phyloP scores from a whole-genome alignment of 768 basidiomycete species.

The Ephemerocybe angulata region DNA sequence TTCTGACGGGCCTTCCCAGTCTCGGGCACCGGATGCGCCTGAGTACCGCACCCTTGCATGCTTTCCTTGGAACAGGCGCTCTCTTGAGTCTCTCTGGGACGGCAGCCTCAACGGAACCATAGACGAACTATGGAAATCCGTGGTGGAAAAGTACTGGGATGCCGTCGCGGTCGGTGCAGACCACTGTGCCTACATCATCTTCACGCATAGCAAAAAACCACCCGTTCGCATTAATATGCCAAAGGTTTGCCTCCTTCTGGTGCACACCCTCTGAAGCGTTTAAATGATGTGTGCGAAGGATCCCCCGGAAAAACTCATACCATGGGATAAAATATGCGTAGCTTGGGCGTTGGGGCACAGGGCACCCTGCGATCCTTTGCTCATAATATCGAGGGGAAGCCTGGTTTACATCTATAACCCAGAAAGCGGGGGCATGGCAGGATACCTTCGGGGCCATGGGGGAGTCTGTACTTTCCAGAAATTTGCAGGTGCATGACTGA shows the following conservation, averaged over 20 bases:
- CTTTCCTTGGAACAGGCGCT: conserved; percentile 44
- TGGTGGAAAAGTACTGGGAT: conserved; percentile 48
- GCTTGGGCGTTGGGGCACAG: conserved; percentile 56
- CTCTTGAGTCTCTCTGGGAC: conserved; percentile 37
- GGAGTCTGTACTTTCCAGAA: conserved; percentile 45
- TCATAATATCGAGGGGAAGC: conserved; percentile 53
- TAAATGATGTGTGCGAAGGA: too few relatives aligned
- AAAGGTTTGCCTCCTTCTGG: conserved; percentile 17
- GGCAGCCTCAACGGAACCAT: conserved; percentile 30
- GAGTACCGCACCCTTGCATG: conserved; percentile 40
- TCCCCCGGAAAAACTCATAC: conserved; percentile 16
- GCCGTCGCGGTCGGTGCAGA: conserved; percentile 47
- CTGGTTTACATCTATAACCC: conserved; percentile 56
- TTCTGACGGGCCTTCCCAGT: conserved; percentile 17
- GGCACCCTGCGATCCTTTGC: conserved; percentile 50
- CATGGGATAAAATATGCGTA: conserved; percentile 36
- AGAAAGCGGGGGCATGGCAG: conserved; percentile 33
- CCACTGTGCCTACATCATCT: conserved; percentile 35
- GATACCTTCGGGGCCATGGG: conserved; percentile 65
- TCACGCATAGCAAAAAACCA: conserved; percentile 24
- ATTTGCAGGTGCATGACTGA: not conserved
- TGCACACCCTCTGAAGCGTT: too few relatives aligned
- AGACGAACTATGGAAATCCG: conserved; percentile 39
- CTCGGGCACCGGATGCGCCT: conserved; percentile 23
- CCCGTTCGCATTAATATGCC: conserved; percentile 38